Percentiles rank a stretch among this genome's conserved stretches.
These are phyloP conservation scores for Arthrobotrys sphaeroides DNA, from an alignment of 2,329 filamentous ascomycete species.

Conservation along the genomic window DNA sequence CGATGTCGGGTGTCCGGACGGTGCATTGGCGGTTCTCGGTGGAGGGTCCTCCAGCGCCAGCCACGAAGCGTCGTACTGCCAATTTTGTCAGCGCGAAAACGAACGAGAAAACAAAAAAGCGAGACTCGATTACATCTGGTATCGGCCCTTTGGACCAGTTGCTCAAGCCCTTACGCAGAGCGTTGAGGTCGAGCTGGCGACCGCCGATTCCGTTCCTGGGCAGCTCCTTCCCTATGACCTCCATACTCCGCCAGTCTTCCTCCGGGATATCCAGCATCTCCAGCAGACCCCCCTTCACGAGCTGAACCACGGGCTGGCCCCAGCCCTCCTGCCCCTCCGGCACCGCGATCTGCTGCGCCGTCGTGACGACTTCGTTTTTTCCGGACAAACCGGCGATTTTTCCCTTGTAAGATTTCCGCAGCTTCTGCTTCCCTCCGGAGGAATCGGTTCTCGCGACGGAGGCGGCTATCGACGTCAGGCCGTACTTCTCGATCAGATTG, in stretches of 20 bases:
- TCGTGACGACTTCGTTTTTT: conserved; percentile 62
- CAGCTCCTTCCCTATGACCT: conserved; percentile 62
- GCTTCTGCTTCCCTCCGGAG: conserved; percentile 67
- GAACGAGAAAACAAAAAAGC: background rate
- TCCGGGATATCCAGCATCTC: conserved; percentile 61
- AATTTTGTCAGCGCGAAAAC: conserved; percentile 26
- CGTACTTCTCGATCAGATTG: conserved; percentile 66
- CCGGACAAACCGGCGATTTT: conserved; percentile 66
- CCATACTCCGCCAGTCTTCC: conserved; percentile 61
- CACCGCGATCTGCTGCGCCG: conserved; percentile 60
- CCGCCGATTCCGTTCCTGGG: conserved; percentile 42
- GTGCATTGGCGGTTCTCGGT: conserved; percentile 37
- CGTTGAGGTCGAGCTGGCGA: conserved; percentile 39
- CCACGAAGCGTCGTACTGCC: conserved; percentile 57
- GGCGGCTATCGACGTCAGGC: conserved; percentile 63
- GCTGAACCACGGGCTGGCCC: conserved; percentile 54
- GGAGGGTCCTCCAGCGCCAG: conserved; percentile 57
- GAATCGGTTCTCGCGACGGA: conserved; percentile 66
- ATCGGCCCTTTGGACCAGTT: conserved; percentile 49
- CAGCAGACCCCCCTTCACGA: conserved; percentile 51
- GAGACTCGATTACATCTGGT: conserved; percentile 48
- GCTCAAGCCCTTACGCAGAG: conserved; percentile 50
- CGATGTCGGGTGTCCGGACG: conserved; percentile 35
- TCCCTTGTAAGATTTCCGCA: conserved; percentile 68
- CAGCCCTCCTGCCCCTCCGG: conserved; percentile 54